Evolutionary conservation across 2,329 filamentous ascomycete genomes (phyloP).

Genomic region (Aspergillus sp.): DNA sequence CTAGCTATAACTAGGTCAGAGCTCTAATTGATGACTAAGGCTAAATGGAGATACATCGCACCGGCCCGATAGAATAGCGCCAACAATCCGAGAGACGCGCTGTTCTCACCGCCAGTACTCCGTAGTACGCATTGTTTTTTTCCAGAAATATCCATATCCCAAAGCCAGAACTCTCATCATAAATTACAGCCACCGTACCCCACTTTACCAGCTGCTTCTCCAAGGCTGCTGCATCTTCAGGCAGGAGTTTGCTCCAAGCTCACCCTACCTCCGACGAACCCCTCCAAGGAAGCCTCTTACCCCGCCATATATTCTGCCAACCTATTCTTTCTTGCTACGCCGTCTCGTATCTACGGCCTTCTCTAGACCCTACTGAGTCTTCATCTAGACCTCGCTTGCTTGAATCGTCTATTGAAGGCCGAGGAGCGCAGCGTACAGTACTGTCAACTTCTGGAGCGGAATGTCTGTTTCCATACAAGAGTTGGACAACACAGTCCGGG

Average conservation of each 20-base stretch:
- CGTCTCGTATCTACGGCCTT: conserved; percentile 15
- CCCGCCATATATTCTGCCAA: conserved; percentile 28
- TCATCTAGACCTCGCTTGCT: background rate
- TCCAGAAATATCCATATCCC: conserved; percentile 10
- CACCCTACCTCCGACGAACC: conserved; percentile 22
- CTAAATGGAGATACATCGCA: conserved; percentile 14
- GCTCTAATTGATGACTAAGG: conserved; percentile 18
- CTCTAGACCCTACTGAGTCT: conserved; percentile 4
- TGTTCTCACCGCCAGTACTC: conserved; percentile 24
- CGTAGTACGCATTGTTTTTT: conserved; percentile 11
- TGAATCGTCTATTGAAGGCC: conserved; percentile 8
- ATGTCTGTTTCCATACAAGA: conserved; percentile 81
- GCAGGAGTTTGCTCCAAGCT: conserved; percentile 14
- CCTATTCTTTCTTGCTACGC: conserved; percentile 16
- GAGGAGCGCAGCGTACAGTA: conserved; percentile 28
- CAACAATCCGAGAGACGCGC: conserved; percentile 17
- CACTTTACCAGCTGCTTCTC: conserved; percentile 11
- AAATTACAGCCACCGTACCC: conserved; percentile 11
- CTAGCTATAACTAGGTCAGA: background rate
- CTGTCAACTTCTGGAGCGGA: conserved; percentile 36
- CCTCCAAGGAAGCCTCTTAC: conserved; percentile 29
- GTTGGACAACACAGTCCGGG: conserved; percentile 92
- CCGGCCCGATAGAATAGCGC: conserved; percentile 11
- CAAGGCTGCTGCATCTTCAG: conserved; percentile 12
- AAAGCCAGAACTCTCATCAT: conserved; percentile 9